Evolutionary conservation across 208 protist genomes (phyloP), one percentile per base, ranked within the genome.

Genomic region (Crithidia fasciculata): DNA sequence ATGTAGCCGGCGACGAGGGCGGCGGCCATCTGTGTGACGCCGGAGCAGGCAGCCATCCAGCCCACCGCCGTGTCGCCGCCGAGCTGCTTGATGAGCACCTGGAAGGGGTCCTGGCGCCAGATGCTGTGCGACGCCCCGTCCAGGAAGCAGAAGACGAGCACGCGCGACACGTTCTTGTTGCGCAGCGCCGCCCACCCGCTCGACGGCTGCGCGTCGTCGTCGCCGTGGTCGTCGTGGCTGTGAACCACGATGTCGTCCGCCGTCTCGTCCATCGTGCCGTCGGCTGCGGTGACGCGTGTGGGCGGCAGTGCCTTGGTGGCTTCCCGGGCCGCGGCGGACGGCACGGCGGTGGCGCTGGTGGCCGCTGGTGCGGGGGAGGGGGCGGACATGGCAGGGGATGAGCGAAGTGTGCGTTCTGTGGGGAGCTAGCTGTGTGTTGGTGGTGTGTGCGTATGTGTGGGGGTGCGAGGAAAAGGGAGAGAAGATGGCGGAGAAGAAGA

Each of bases 41-140:
- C 82, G 3, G 80, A 66, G 16, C 68, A 80, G 2, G 79, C 62
- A 37, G 69, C 39, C 76, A 70, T 83, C 47, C 85, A 84, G 9
- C 85, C 85, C 12, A 75, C 71, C 3, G 62, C 72, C 13, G 36
- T 69, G 40, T 76, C 72, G 54, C 54, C 62, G 36, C 50, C 49
- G 37, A 90, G 44, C 43, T 65, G n/a, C 59, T 79, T 70, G 8
- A 91, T 66, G 18, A 92, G 45, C n/a, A 86, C 75, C n/a, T 77
- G 84, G 15, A 89, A 77, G 18, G 81, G 54, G 16, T 84, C 78
- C 12, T 75, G 50, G 7, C 63, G 54, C 84, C 87, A 92, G 45
- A 89, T 63, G 58, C 70, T 81, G 72, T 78, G 86, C 39, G 63
- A 74, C 12, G 74, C 78, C 1, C 84, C 87, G 64, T 87, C 76